Percentiles rank a stretch among this genome's conserved stretches.
These are phyloP conservation scores for Chaetomium cochliodes DNA, from an alignment of 495 filamentous ascomycete genomes.

Conservation along the genomic window DNA sequence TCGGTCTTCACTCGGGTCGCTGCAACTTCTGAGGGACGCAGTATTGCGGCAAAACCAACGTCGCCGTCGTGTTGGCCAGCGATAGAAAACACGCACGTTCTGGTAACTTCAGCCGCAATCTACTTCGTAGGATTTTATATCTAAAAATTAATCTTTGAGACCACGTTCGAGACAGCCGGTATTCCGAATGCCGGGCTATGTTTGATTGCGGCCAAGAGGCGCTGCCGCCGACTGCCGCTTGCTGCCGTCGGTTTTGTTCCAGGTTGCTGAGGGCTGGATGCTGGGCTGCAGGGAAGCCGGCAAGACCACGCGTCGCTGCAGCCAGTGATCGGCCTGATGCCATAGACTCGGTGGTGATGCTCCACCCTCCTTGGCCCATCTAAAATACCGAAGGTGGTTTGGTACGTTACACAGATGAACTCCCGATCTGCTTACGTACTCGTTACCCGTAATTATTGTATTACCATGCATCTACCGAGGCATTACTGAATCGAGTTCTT, in stretches of 20 bases:
- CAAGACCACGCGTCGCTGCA: background rate
- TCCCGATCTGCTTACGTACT: too few species aligned
- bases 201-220: conserved; percentile 4
- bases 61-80: conserved; percentile 10
- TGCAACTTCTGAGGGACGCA: background rate
- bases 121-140: too few species aligned
- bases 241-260: too few species aligned
- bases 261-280: too few species aligned
- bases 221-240: background rate
- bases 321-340: conserved; percentile 2
- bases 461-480: conserved; percentile 9
- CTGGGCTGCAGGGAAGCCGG: background rate
- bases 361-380: too few species aligned
- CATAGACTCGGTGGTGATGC: background rate
- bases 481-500: background rate
- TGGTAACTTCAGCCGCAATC: background rate
- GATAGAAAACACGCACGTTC: background rate
- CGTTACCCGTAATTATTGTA: too few species aligned
- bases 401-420: too few species aligned
- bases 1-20: too few species aligned
- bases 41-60: conserved; percentile 1
- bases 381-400: too few species aligned
- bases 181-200: background rate
- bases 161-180: background rate
- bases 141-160: background rate